Conservation (phyloP, 495 filamentous ascomycete genomes). For the Venustampulla echinocandica region DNA sequence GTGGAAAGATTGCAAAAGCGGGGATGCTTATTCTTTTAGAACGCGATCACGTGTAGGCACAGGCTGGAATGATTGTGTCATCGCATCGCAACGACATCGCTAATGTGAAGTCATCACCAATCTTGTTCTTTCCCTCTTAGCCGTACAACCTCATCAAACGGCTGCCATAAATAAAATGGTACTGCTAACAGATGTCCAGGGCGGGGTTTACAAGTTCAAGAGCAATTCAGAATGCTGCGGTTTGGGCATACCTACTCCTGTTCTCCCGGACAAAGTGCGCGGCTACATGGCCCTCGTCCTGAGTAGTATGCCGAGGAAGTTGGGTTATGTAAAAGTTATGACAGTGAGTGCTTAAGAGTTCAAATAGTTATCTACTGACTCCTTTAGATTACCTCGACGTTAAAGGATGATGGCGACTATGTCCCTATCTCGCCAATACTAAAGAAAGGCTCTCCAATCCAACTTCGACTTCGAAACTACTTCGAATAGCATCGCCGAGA, state of each 20-base stretch:
- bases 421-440: slow-evolving; percentile 11
- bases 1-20: no score
- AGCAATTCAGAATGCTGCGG: not conserved
- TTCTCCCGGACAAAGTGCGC: slow-evolving; percentile 2
- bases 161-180: no score
- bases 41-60: no score
- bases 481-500: slow-evolving; percentile 8
- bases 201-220: slow-evolving; percentile 12
- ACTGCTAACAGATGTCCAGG: slow-evolving; percentile 10
- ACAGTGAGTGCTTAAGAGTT: slow-evolving; percentile 6
- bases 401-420: not conserved
- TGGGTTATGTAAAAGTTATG: slow-evolving; percentile 9
- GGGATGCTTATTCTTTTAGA: no score
- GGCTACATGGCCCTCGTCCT: slow-evolving; percentile 8
- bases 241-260: slow-evolving; percentile 4
- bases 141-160: no score
- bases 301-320: slow-evolving; percentile 3
- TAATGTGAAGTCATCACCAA: no score
- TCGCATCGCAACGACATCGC: no score
- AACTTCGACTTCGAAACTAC: slow-evolving; percentile 18
- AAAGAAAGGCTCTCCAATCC: slow-evolving; percentile 15
- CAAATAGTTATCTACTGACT: slow-evolving; percentile 8
- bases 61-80: no score
- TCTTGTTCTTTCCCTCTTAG: no score
- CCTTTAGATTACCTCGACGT: slow-evolving; percentile 11